Evolutionary conservation across 2,329 filamentous ascomycete species (phyloP).

Genomic region (Sclerotinia glacialis): DNA sequence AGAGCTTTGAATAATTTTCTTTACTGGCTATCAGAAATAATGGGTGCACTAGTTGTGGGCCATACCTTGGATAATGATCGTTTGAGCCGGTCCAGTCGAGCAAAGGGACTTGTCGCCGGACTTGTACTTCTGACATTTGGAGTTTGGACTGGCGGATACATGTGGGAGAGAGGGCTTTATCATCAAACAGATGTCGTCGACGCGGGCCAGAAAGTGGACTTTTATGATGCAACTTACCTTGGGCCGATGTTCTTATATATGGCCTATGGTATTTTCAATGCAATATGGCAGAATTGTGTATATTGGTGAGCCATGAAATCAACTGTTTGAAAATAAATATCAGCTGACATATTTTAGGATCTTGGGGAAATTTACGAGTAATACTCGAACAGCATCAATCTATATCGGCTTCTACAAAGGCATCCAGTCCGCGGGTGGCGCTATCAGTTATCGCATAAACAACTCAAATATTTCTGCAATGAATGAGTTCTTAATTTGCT

Average conservation of each 20-base stretch:
- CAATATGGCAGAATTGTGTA: slow-evolving; percentile 80
- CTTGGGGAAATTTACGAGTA: slow-evolving; percentile 89
- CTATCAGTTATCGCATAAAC: slow-evolving; percentile 69
- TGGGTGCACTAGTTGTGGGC: slow-evolving; percentile 70
- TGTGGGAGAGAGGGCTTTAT: slow-evolving; percentile 63
- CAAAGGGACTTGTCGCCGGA: slow-evolving; percentile 46
- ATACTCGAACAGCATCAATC: slow-evolving; percentile 83
- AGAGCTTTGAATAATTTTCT: slow-evolving; percentile 69
- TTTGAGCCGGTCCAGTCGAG: slow-evolving; percentile 62
- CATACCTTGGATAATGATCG: slow-evolving; percentile 60
- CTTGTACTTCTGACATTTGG: slow-evolving; percentile 66
- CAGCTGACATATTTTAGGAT: slow-evolving; percentile 51
- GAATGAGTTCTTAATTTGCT: slow-evolving; percentile 68
- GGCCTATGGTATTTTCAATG: slow-evolving; percentile 84
- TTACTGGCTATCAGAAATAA: slow-evolving; percentile 74
- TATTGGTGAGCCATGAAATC: slow-evolving; percentile 63
- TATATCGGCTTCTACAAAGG: slow-evolving; percentile 85
- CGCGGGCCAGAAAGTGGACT: slow-evolving; percentile 49
- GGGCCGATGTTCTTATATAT: slow-evolving; percentile 87
- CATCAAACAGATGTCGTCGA: slow-evolving; percentile 42
- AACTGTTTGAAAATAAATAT: slow-evolving; percentile 7
- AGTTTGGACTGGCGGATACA: slow-evolving; percentile 79
- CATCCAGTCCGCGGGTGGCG: slow-evolving; percentile 80
- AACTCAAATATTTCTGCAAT: slow-evolving; percentile 59
- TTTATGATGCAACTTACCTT: slow-evolving; percentile 62